phyloP scores from a whole-genome alignment of 2,329 filamentous ascomycete species.

The Talaromyces atroroseus region DNA sequence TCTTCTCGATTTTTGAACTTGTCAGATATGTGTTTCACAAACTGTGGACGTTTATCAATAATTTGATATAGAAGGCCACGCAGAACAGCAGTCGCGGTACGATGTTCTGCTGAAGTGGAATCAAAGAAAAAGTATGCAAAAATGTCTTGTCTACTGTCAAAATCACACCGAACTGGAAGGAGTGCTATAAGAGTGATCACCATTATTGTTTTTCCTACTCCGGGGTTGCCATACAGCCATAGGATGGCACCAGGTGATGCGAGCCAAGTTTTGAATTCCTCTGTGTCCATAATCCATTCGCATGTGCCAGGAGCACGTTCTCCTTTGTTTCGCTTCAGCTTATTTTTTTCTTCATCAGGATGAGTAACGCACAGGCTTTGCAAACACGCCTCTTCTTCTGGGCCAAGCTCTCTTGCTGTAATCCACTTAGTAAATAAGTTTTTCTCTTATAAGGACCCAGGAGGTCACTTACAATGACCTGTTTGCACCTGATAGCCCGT shows the following conservation, averaged over 20 bases:
- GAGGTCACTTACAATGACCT: not conserved
- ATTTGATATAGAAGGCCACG: conserved; percentile 16
- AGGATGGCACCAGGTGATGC: conserved; percentile 6
- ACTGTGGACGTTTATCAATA: conserved; percentile 7
- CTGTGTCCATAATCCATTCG: conserved; percentile 15
- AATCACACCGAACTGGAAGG: not conserved
- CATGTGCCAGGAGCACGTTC: conserved; percentile 4
- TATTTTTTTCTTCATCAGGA: not conserved
- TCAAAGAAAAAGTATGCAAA: conserved; percentile 19
- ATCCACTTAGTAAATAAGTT: not conserved
- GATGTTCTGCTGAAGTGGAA: conserved; percentile 8
- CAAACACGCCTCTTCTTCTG: not conserved
- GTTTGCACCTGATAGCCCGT: not conserved
- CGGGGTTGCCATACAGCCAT: conserved; percentile 18
- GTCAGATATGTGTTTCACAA: conserved; percentile 9
- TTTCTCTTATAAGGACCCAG: not conserved
- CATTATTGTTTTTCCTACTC: conserved; percentile 17
- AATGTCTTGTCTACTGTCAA: not conserved
- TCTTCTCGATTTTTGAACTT: conserved; percentile 9
- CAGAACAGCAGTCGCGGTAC: conserved; percentile 14
- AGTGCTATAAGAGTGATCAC: not conserved
- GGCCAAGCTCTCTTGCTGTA: not conserved
- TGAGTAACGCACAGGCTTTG: not conserved
- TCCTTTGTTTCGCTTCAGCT: conserved; percentile 2
- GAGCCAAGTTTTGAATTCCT: conserved; percentile 17